A percentile compares a stretch with the other conserved stretches of the same genome.
Conservation (phyloP, 441 rosid species). For the Erysimum pusillum region DNA sequence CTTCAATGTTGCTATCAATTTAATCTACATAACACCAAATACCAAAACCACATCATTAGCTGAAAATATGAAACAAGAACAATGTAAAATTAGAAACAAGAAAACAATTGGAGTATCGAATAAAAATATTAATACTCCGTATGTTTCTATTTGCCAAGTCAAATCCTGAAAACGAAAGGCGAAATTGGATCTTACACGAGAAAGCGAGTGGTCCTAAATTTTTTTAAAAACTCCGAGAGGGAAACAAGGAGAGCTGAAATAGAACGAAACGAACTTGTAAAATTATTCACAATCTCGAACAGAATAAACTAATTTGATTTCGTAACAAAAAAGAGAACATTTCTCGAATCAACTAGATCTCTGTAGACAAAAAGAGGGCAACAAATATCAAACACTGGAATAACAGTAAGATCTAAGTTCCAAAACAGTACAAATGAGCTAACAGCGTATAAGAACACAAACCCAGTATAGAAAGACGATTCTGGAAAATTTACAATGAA, state of each 20-base stretch:
- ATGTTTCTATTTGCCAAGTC: conserved; percentile 35
- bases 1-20: conserved; percentile 17
- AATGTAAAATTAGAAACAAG: not conserved
- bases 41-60: conserved; percentile 25
- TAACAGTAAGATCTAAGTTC: conserved; percentile 54
- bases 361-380: conserved; percentile 7
- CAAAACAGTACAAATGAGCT: conserved; percentile 4
- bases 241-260: conserved; percentile 35
- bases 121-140: conserved; percentile 1
- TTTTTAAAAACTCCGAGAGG: conserved; percentile 21
- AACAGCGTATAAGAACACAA: conserved; percentile 20
- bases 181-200: conserved; percentile 38
- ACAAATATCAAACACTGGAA: conserved; percentile 20
- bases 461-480: conserved; percentile 29
- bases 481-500: conserved; percentile 15
- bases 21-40: conserved; percentile 25
- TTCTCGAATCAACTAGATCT: conserved; percentile 41
- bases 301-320: not conserved
- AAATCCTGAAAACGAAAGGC: conserved; percentile 46
- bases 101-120: not conserved
- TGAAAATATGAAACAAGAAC: conserved; percentile 9
- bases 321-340: conserved; percentile 24
- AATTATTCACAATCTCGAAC: conserved; percentile 6
- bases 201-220: conserved; percentile 37
- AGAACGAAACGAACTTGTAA: conserved; percentile 2